phyloP scores from a whole-genome alignment of 164 flowering plant species.

The Buxus sempervirens region DNA sequence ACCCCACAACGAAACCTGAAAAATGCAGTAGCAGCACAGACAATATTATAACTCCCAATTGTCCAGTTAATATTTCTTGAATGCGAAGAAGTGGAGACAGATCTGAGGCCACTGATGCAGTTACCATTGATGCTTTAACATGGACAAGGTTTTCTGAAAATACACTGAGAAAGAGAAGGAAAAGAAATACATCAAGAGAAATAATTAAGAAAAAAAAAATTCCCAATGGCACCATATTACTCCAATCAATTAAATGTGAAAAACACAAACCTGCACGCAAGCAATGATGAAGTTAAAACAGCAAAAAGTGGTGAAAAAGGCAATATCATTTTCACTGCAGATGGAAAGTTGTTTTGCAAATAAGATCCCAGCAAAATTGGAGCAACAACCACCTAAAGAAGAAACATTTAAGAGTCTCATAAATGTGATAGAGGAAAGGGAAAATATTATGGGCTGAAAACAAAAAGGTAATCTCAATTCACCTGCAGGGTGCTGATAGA shows the following conservation, averaged over 20 bases:
- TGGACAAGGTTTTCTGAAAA: slow-evolving; percentile 72
- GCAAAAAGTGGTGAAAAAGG: slow-evolving; percentile 79
- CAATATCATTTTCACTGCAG: slow-evolving; percentile 40
- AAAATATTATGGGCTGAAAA: background rate
- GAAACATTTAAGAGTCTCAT: slow-evolving; percentile 1
- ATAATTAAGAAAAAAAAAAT: background rate
- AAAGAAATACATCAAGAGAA: background rate
- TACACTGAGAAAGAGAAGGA: slow-evolving; percentile 38
- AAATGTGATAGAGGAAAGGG: background rate
- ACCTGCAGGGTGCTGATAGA: slow-evolving; percentile 84
- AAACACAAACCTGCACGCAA: slow-evolving; percentile 60
- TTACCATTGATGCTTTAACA: slow-evolving; percentile 42
- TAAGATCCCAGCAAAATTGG: slow-evolving; percentile 76
- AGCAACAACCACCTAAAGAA: slow-evolving; percentile 66
- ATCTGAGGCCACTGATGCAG: slow-evolving; percentile 37
- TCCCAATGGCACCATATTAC: background rate
- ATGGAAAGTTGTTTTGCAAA: slow-evolving; percentile 59
- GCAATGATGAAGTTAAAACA: slow-evolving; percentile 59
- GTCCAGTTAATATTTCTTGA: slow-evolving; percentile 48
- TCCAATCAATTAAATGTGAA: background rate
- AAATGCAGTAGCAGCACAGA: slow-evolving; percentile 65
- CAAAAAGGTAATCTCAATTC: background rate
- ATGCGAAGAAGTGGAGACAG: slow-evolving; percentile 29
- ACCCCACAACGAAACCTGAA: slow-evolving; percentile 86
- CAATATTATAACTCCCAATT: slow-evolving; percentile 48